phyloP scores from a whole-genome alignment of 2,329 filamentous ascomycete genomes.

The Cladorrhinum sp. region DNA sequence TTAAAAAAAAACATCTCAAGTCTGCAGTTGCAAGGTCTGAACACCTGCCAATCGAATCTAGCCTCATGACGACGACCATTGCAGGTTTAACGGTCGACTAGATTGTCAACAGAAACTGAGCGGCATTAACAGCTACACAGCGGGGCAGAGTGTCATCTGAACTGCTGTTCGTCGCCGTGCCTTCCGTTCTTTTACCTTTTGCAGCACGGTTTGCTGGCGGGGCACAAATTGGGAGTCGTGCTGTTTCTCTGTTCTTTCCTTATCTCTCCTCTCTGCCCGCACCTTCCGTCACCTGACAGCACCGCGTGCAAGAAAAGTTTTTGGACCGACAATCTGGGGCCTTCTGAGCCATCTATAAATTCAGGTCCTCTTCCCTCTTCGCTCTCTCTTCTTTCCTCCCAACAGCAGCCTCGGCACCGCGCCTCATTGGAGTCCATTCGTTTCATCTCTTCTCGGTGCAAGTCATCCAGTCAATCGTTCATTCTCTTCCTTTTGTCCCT shows the following conservation, averaged over 20 bases:
- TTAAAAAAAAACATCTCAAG: not conserved
- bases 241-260: not conserved
- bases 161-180: not conserved
- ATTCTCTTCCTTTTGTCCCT: conserved; percentile 1
- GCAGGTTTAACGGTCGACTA: not conserved
- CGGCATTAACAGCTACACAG: not conserved
- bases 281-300: not conserved
- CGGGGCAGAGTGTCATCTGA: too few relatives aligned
- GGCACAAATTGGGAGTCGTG: not conserved
- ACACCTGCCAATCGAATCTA: not conserved
- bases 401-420: not conserved
- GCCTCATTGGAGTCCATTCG: not conserved
- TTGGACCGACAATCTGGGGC: not conserved
- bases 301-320: not conserved
- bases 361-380: not conserved
- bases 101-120: not conserved
- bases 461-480: not conserved
- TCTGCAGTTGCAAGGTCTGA: not conserved
- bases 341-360: not conserved
- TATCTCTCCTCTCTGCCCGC: not conserved
- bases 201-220: not conserved
- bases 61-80: not conserved
- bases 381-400: not conserved
- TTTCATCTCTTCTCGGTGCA: not conserved
- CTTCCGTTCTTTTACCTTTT: not conserved